These are phyloP conservation scores for Ailanthus altissimus DNA, from an alignment of 345 rosid species.

Conservation along the genomic window DNA sequence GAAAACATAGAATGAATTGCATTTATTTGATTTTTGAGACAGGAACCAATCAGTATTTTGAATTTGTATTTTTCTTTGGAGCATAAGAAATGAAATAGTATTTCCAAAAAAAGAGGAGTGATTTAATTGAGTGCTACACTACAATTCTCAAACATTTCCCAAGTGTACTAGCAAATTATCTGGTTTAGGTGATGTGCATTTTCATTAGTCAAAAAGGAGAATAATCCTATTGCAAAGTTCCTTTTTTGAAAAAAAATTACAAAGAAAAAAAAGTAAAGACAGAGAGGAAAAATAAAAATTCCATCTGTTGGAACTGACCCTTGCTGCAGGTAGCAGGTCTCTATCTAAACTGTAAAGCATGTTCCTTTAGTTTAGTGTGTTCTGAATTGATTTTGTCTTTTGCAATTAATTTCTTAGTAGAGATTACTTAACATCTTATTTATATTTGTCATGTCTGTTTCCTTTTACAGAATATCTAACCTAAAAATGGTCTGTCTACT, in stretches of 20 bases:
- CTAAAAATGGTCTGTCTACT: background rate
- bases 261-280: background rate
- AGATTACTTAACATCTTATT: background rate
- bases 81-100: background rate
- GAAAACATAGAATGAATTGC: background rate
- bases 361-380: background rate
- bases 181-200: background rate
- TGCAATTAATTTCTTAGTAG: background rate
- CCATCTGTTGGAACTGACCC: background rate
- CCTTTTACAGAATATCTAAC: background rate
- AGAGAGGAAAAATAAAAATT: background rate
- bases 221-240: background rate
- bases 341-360: background rate
- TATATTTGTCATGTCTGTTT: background rate
- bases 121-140: background rate
- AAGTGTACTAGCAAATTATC: background rate
- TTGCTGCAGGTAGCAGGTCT: background rate
- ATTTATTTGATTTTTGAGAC: conserved; percentile 2
- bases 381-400: background rate
- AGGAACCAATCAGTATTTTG: background rate
- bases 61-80: background rate
- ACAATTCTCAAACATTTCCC: background rate
- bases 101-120: background rate
- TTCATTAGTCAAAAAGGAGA: background rate
- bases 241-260: too few relatives aligned